Conservation (phyloP, 768 basidiomycete genomes). For the Tulasnella sp. region DNA sequence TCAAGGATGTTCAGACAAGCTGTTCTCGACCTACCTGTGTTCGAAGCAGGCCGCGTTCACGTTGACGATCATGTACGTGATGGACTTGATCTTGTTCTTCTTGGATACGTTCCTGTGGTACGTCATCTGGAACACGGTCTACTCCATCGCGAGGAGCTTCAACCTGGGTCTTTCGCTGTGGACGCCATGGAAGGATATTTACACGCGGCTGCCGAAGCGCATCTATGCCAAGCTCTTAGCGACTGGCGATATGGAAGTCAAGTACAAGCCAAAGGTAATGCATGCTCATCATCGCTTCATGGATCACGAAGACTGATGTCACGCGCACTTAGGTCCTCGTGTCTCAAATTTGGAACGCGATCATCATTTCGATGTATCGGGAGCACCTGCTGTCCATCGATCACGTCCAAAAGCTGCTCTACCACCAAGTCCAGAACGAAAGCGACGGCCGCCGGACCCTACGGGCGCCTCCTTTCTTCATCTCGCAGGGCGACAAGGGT, state of each 20-base stretch:
- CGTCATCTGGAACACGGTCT: constrained; percentile 98
- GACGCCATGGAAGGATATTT: constrained; percentile 99
- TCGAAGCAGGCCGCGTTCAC: constrained; percentile 91
- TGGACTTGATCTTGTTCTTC: constrained; percentile 96
- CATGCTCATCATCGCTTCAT: background rate
- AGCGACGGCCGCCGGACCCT: constrained; percentile 86
- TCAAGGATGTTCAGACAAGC: constrained; percentile 77
- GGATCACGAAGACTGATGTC: background rate
- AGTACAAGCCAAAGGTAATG: constrained; percentile 97
- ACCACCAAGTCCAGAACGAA: constrained; percentile 89
- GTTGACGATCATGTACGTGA: constrained; percentile 94
- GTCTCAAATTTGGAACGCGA: constrained; percentile 98
- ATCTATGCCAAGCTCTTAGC: constrained; percentile 94
- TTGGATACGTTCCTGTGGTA: constrained; percentile 99
- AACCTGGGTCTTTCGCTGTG: constrained; percentile 89
- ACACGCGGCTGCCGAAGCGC: constrained; percentile 86
- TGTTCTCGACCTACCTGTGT: constrained; percentile 76
- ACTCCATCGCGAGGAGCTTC: constrained; percentile 81
- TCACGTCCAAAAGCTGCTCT: constrained; percentile 94
- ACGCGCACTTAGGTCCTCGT: constrained; percentile 67
- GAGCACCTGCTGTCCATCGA: constrained; percentile 98
- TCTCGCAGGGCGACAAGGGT: constrained; percentile 83
- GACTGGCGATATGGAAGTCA: constrained; percentile 91
- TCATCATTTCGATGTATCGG: constrained; percentile 99
- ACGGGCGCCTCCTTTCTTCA: constrained; percentile 95